Conservation (phyloP, 768 basidiomycete species). For the Amanita polypyramis region DNA sequence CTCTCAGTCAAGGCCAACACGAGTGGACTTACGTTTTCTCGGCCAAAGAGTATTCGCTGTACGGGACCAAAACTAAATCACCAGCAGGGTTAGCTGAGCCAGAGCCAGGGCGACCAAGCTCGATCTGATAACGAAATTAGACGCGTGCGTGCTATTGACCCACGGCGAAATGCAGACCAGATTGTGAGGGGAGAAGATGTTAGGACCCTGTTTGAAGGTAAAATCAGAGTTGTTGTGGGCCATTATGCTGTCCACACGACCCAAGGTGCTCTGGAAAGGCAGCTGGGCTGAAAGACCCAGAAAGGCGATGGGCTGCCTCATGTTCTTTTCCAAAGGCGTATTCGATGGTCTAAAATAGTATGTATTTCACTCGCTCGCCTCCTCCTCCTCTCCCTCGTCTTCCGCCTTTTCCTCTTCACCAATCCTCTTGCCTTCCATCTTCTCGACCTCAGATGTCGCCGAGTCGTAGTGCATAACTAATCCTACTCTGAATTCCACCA, state of each 20-base stretch:
- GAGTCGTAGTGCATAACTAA: conserved; percentile 67
- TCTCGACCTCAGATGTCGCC: conserved; percentile 49
- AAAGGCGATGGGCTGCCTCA: conserved; percentile 46
- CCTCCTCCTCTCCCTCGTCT: conserved; percentile 23
- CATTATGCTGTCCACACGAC: conserved; percentile 15
- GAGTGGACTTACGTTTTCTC: conserved; percentile 53
- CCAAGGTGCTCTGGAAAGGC: conserved; percentile 27
- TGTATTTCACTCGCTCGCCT: conserved; percentile 40
- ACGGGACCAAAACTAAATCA: conserved; percentile 55
- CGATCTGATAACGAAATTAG: conserved; percentile 22
- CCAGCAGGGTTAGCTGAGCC: conserved; percentile 61
- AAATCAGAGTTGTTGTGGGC: conserved; percentile 28
- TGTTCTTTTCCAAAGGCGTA: conserved; percentile 12
- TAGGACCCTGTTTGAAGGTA: conserved; percentile 43
- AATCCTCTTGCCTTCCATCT: conserved; percentile 39
- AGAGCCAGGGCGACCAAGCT: conserved; percentile 54
- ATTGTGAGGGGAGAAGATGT: conserved; percentile 62
- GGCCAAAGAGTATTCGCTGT: conserved; percentile 60
- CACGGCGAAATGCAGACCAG: conserved; percentile 25
- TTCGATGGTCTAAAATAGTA: neutral
- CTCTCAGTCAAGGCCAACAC: neutral
- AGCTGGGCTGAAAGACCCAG: conserved; percentile 47
- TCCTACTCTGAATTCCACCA: conserved; percentile 77
- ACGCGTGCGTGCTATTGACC: neutral
- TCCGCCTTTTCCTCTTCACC: conserved; percentile 24